Conservation (phyloP, 2,329 filamentous ascomycete species). For the Fusarium palustre region DNA sequence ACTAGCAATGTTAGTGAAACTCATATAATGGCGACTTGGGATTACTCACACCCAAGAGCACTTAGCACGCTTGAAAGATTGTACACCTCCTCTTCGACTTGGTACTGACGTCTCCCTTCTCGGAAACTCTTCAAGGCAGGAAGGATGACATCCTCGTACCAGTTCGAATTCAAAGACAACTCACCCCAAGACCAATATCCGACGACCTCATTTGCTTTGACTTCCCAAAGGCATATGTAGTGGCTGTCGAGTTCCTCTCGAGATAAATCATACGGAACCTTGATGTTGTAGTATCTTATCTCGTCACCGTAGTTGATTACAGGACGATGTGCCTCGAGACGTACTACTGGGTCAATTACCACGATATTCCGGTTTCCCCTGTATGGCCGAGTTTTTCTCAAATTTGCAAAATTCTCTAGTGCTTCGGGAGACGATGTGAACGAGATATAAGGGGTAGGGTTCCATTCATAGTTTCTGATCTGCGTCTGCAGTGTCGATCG, state of each 20-base stretch:
- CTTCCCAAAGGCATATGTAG: conserved; percentile 1
- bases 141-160: not conserved
- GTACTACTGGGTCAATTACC: not conserved
- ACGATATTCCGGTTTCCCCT: not conserved
- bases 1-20: not conserved
- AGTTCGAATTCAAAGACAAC: not conserved
- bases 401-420: not conserved
- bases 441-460: conserved; percentile 1
- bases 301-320: not conserved
- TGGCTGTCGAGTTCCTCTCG: not conserved
- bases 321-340: conserved; percentile 1
- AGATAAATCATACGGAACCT: not conserved
- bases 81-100: not conserved
- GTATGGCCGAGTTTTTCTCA: not conserved
- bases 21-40: not conserved
- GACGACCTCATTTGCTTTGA: not conserved
- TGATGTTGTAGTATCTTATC: not conserved
- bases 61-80: not conserved
- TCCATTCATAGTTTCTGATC: not conserved
- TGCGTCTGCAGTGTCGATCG: not conserved
- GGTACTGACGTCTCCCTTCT: not conserved
- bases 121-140: not conserved
- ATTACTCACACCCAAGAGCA: not conserved
- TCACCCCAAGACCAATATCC: conserved; percentile 3
- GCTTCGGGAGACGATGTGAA: not conserved